Base-by-base conservation (phyloP, 768 basidiomycete species). In the Naganishia vaughanmartiniae region DNA sequence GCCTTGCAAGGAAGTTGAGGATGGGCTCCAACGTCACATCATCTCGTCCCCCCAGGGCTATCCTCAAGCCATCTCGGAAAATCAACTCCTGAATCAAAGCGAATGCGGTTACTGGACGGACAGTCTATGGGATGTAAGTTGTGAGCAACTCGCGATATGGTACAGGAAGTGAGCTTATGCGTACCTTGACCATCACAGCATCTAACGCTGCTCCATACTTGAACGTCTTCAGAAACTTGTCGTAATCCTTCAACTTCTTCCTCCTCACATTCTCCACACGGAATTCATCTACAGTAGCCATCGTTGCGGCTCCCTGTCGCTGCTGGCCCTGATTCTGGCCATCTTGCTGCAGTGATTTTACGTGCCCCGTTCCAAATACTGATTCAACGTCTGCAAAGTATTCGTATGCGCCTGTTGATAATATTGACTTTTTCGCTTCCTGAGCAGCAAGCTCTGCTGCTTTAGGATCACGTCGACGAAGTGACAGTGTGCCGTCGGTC, bases 401-500 rank as follows among this genome's bases (percentile, higher is more conserved):
- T 74, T 91, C 89, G 75, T 87, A 89, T 17, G 87, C 83, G 11
- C 88, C 87, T 0, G 86, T 79, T 21, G 84, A 84, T 6, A 89
- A 79, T 5, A 84, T 81, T 0, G 84, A 77, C 54, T 83, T 82
- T 48, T 75, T 74, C 17, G 75, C 72, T 2, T 79, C 75, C 4
- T 81, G 80, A 0, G 82, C 76, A 12, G 73, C 70, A 1, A 73
- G 55, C 78, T 90, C 87, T n/a, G 86, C 86, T 0, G 87, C 82
- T 80, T 91, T 93, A 21, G 85, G 86, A 74, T 92, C 90, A 70
- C 94, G 87, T 74, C 92, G 86, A 33, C 96, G 91, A 56, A 99
- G 87, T n/a, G 94, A 94, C n/a, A 99, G 85, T 1, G 95, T 97
- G 2, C 95, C 95, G 78, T 98, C 96, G 19, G 93, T 89, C 89